Evolutionary conservation across 352 stramenopile genomes (phyloP).

Genomic region (Phytopythium delawarense): DNA sequence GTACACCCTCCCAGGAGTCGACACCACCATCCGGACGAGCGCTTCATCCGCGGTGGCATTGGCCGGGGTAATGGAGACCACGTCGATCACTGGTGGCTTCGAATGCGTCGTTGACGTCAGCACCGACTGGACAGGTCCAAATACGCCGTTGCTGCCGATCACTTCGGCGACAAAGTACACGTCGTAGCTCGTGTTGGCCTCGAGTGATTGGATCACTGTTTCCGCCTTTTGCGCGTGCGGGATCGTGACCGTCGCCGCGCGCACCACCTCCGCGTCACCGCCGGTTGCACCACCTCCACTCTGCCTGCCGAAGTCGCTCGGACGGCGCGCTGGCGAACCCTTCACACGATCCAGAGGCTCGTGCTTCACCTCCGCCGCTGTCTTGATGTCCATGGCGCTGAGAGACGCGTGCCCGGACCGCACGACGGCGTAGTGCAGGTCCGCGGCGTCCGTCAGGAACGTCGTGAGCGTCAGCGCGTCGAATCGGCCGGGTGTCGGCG

Average conservation of each 20-base stretch:
- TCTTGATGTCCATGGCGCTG: slow-evolving; percentile 47
- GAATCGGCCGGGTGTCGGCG: slow-evolving; percentile 33
- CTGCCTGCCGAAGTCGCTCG: not conserved
- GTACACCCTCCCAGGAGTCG: slow-evolving; percentile 37
- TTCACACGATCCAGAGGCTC: not conserved
- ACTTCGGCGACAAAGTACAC: slow-evolving; percentile 83
- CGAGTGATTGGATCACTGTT: slow-evolving; percentile 31
- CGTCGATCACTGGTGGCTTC: slow-evolving; percentile 30
- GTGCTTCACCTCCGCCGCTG: slow-evolving; percentile 16
- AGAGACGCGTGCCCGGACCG: slow-evolving; percentile 29
- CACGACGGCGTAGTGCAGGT: slow-evolving; percentile 72
- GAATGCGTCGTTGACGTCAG: slow-evolving; percentile 53
- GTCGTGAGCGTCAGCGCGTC: slow-evolving; percentile 63
- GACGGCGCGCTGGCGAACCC: not conserved
- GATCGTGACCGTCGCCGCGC: slow-evolving; percentile 40
- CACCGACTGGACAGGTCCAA: slow-evolving; percentile 62
- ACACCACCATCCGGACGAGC: slow-evolving; percentile 28
- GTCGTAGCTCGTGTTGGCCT: slow-evolving; percentile 68
- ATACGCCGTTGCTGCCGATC: slow-evolving; percentile 74
- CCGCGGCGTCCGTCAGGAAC: slow-evolving; percentile 60
- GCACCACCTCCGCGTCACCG: slow-evolving; percentile 9
- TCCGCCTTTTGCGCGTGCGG: slow-evolving; percentile 50
- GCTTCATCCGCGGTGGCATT: slow-evolving; percentile 36
- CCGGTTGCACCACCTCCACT: not conserved
- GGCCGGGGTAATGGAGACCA: slow-evolving; percentile 12